Conservation (phyloP, 2,329 filamentous ascomycete species). For the Talaromyces pinophilus region DNA sequence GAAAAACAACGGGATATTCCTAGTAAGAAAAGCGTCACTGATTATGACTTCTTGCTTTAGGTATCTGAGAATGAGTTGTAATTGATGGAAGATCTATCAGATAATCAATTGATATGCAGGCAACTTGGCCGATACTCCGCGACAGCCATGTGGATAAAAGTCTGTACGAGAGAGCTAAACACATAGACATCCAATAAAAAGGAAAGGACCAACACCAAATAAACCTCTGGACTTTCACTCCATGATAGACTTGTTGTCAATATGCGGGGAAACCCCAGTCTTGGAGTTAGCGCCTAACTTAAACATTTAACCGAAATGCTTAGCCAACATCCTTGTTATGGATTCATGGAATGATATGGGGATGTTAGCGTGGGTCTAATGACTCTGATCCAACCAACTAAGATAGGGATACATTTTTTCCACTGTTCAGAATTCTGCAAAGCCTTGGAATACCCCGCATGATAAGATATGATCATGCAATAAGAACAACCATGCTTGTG, state of each 20-base stretch:
- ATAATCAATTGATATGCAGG: neutral
- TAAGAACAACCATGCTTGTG: constrained; percentile 7
- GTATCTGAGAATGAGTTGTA: neutral
- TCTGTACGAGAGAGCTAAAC: neutral
- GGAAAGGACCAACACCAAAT: neutral
- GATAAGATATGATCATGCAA: neutral
- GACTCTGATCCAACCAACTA: neutral
- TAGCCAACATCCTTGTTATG: neutral
- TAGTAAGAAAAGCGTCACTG: neutral
- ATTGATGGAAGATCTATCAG: neutral
- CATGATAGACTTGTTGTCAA: neutral
- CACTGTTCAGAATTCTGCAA: neutral
- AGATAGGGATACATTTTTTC: neutral
- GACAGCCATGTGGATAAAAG: neutral
- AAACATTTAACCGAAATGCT: neutral
- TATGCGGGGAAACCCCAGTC: constrained; percentile 1
- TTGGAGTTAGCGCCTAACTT: neutral
- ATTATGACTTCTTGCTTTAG: neutral
- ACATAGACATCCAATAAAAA: neutral
- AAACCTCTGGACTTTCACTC: neutral
- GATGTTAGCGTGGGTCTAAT: neutral
- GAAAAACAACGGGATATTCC: neutral
- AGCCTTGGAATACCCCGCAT: neutral
- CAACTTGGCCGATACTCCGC: constrained; percentile 19
- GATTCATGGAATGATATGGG: neutral